phyloP scores from a whole-genome alignment of 805 yeast species.

The Saccharomycopsis fermentans region DNA sequence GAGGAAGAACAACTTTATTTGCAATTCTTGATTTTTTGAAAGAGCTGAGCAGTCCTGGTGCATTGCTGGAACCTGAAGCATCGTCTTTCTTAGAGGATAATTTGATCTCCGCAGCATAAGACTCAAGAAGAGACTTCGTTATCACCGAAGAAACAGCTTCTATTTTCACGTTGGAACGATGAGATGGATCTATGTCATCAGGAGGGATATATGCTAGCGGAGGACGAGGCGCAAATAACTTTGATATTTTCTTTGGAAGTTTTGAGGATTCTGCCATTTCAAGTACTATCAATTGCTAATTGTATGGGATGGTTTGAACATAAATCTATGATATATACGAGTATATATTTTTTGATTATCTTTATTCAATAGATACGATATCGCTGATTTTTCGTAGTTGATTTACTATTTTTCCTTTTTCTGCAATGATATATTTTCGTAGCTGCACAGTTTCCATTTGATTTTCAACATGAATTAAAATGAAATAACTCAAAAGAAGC shows the following conservation, averaged over 20 bases:
- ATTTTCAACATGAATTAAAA: not conserved
- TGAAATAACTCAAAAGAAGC: not conserved
- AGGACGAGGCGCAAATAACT: slow-evolving; percentile 43
- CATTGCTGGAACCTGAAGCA: not conserved
- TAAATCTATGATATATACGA: too few species aligned
- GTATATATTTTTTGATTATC: too few species aligned
- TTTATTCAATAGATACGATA: not conserved
- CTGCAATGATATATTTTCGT: too few species aligned
- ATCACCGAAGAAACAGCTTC: slow-evolving; percentile 31
- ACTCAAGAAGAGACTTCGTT: slow-evolving; percentile 2
- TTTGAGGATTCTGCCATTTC: slow-evolving; percentile 23
- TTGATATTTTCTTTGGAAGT: slow-evolving; percentile 31
- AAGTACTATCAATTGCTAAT: too few species aligned
- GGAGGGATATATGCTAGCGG: slow-evolving; percentile 38
- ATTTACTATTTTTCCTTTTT: not conserved
- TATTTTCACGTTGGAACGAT: slow-evolving; percentile 35
- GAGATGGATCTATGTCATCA: slow-evolving; percentile 35
- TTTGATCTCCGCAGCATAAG: not conserved
- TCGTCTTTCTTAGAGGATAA: not conserved
- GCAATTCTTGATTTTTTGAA: slow-evolving; percentile 23
- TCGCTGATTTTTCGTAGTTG: not conserved
- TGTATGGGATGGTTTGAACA: too few species aligned
- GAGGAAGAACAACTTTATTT: slow-evolving; percentile 17
- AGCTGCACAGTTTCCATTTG: not conserved
- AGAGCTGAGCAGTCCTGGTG: not conserved